phyloP scores from a whole-genome alignment of 1,139 yeast genomes.

The Ashbya aceris region DNA sequence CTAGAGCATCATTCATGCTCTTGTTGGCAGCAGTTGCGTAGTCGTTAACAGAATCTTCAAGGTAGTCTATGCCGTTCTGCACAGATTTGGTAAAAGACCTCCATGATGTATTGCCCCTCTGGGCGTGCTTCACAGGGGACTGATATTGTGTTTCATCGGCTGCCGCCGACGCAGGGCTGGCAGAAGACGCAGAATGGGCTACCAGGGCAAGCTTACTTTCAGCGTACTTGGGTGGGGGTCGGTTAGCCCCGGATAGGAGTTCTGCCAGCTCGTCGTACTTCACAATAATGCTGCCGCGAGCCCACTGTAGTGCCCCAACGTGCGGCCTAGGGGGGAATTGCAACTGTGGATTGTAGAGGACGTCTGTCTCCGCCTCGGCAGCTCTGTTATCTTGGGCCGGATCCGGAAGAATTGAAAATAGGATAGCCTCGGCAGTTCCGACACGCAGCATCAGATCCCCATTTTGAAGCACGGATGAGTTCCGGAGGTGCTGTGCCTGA shows the following conservation, averaged over 20 bases:
- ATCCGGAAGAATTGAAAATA: conserved; percentile 36
- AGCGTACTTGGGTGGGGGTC: conserved; percentile 43
- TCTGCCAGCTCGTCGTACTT: conserved; percentile 48
- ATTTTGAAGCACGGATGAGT: conserved; percentile 46
- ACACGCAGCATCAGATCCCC: conserved; percentile 68
- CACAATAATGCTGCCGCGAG: conserved; percentile 61
- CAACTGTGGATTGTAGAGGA: conserved; percentile 49
- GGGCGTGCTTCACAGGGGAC: conserved; percentile 40
- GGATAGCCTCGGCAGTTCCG: conserved; percentile 46
- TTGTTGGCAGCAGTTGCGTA: conserved; percentile 51
- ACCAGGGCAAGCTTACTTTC: conserved; percentile 53
- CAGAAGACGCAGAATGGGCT: conserved; percentile 36
- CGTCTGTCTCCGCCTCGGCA: conserved; percentile 35
- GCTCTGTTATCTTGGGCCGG: conserved; percentile 21
- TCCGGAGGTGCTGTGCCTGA: conserved; percentile 34
- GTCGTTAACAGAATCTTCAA: conserved; percentile 49
- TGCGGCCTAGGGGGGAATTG: conserved; percentile 73
- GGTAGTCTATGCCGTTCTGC: conserved; percentile 44
- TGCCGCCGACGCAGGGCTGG: neutral
- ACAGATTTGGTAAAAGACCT: conserved; percentile 38
- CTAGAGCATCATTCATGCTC: conserved; percentile 43
- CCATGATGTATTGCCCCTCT: conserved; percentile 32
- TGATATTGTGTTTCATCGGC: conserved; percentile 35
- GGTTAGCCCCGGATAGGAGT: conserved; percentile 53
- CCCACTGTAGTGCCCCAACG: conserved; percentile 78